Base-by-base conservation (phyloP, 1,139 yeast genomes). In the Candida labiduridarum region DNA sequence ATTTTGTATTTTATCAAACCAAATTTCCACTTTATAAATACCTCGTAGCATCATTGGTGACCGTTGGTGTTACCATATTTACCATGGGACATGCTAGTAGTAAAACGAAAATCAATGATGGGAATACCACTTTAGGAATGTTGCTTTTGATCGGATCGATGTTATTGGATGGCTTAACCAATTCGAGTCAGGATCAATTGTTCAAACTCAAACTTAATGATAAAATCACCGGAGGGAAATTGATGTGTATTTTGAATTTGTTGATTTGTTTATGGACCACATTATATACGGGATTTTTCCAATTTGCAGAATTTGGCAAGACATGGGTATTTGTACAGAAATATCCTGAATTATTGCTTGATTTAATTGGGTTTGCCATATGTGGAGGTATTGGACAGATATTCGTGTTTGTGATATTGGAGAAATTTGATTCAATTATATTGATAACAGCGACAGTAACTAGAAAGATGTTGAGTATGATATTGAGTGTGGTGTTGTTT, bases 371-470 rank as follows among this genome's bases (percentile, higher is more conserved):
- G 9, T 95, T 90, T 68, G 87, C 92, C 0, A 52, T 84, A 0
- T 85, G 91, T 62, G 99, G 99, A 1, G 87, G 97, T 0, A 61
- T 90, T 39, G 99, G 99, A 12, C 99, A 94, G 65, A 83, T 92
- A 15, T 94, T 94, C 67, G 90, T 94, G 46, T 94, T 92, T 66
- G 71, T 85, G 50, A 90, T 96, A 0, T 72, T 94, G 46, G 96
- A 89, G 59, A 76, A 82, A 53, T 94, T 89, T 63, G 97, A 94
- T 47, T 89, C 97, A 3, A 74, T 94, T 52, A 80, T 89, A 1
- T 73, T 94, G 49, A 91, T 94, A 34, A 92, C 97, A 30, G 95
- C 96, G 16, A 95, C 98, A 0, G 97, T 94, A 8, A 92, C 99
- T 0, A 79, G 99, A 57, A 94, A 94, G 64, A 92, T 94, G 97